Percentiles rank a stretch among this genome's conserved stretches.
phyloP scores from a whole-genome alignment of 495 filamentous ascomycete genomes.

The Glarea lozoyensis region DNA sequence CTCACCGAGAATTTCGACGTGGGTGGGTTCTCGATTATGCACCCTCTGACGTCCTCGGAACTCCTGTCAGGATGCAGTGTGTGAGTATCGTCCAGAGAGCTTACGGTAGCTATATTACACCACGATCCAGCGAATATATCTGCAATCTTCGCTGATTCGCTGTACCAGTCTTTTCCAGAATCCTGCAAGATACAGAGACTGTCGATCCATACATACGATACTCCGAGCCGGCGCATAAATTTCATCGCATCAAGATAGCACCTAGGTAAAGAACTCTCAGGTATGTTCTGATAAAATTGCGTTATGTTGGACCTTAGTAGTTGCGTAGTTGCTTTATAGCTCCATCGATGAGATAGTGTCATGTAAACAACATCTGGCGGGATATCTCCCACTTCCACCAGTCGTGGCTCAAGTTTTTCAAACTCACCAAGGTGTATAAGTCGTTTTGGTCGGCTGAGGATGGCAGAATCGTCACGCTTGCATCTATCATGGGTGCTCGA shows the following conservation, averaged over 20 bases:
- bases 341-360: not conserved
- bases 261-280: not conserved
- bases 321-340: not conserved
- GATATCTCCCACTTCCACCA: not conserved
- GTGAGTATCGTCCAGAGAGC: not conserved
- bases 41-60: not conserved
- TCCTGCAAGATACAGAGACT: not conserved
- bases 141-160: not conserved
- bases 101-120: not conserved
- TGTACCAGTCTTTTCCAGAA: not conserved
- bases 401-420: not conserved
- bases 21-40: not conserved
- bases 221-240: not conserved
- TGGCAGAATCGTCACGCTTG: not conserved
- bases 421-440: not conserved
- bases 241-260: not conserved
- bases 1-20: not conserved
- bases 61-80: not conserved
- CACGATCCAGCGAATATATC: not conserved
- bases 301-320: not conserved
- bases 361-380: not conserved
- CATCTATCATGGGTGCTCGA: not conserved
- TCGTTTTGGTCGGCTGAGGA: not conserved
- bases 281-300: not conserved
- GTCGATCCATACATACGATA: constrained; percentile 1